Conservation (phyloP, 441 rosid species). For the Pelargonium exstipulatum region DNA sequence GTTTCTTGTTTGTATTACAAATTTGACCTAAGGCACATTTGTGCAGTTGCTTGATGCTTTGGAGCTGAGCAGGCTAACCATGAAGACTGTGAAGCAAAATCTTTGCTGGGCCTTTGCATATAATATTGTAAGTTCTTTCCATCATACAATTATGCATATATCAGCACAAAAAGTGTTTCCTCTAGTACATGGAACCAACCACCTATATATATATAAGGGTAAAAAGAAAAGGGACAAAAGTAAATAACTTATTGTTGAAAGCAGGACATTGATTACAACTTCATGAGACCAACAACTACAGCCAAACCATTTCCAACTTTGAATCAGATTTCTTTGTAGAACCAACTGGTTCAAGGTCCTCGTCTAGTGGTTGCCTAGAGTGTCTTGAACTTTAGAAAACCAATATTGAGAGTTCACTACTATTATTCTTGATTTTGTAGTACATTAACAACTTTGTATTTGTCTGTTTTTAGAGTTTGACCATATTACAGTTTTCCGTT, state of each 20-base stretch:
- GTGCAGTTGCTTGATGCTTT: slow-evolving; percentile 85
- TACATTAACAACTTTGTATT: neutral
- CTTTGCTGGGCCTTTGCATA: slow-evolving; percentile 99
- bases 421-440: neutral
- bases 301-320: neutral
- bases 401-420: neutral
- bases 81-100: slow-evolving; percentile 96
- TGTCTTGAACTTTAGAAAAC: neutral
- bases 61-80: slow-evolving; percentile 89
- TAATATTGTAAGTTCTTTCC: slow-evolving; percentile 67
- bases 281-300: neutral
- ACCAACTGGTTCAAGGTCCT: neutral
- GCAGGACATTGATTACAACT: neutral
- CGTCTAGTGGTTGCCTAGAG: neutral
- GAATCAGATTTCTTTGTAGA: neutral
- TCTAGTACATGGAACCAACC: neutral
- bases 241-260: neutral
- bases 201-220: neutral
- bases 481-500: no score
- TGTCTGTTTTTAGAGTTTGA: no score
- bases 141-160: neutral
- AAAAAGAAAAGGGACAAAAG: neutral
- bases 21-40: slow-evolving; percentile 19
- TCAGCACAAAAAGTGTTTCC: no score
- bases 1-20: neutral